These are phyloP conservation scores for Arabidopsis hybrid DNA, from an alignment of 441 rosid species.

Conservation along the genomic window DNA sequence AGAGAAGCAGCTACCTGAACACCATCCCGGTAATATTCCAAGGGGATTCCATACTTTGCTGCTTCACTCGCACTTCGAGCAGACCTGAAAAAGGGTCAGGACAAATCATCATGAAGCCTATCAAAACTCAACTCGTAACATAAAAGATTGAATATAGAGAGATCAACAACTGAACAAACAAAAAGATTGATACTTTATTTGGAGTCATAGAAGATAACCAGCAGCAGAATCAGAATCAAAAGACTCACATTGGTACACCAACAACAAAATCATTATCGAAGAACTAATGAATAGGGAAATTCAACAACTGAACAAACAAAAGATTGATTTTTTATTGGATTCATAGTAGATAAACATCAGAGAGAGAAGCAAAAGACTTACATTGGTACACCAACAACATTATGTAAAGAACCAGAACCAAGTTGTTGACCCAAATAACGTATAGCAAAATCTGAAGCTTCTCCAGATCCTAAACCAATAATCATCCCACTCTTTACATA, in stretches of 20 bases:
- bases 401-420: constrained; percentile 61
- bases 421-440: constrained; percentile 76
- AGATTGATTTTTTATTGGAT: neutral
- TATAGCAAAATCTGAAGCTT: constrained; percentile 74
- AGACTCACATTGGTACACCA: constrained; percentile 83
- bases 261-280: constrained; percentile 37
- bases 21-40: constrained; percentile 55
- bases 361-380: constrained; percentile 50
- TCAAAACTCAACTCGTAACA: neutral
- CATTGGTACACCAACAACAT: constrained; percentile 77
- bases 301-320: neutral
- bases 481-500: constrained; percentile 76
- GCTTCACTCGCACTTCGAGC: constrained; percentile 71
- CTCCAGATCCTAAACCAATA: constrained; percentile 85
- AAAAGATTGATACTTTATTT: neutral
- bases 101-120: neutral
- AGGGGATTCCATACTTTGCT: constrained; percentile 70
- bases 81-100: constrained; percentile 53
- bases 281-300: neutral
- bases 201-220: neutral
- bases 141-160: neutral
- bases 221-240: neutral
- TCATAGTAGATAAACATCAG: neutral
- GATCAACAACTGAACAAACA: neutral
- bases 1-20: constrained; percentile 44